These are phyloP conservation scores for Angomonas deanei DNA, from an alignment of 208 protist species.

Conservation along the genomic window DNA sequence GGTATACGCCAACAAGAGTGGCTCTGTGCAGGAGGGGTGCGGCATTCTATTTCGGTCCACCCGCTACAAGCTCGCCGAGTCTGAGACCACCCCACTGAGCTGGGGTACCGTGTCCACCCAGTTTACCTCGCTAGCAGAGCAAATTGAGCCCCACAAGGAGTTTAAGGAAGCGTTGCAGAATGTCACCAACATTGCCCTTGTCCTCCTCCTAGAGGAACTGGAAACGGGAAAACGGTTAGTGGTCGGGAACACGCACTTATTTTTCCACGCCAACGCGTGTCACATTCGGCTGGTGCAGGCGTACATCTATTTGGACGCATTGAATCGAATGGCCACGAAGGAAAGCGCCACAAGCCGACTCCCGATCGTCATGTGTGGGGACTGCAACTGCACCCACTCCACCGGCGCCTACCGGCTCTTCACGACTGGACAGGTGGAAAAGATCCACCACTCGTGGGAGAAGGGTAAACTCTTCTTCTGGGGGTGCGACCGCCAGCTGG, in stretches of 20 bases:
- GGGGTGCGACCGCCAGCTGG: slow-evolving; percentile 73
- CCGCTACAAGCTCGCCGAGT: slow-evolving; percentile 39
- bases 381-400: slow-evolving; percentile 85
- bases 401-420: slow-evolving; percentile 82
- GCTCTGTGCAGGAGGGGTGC: slow-evolving; percentile 72
- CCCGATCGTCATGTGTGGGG: slow-evolving; percentile 71
- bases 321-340: background rate
- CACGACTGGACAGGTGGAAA: slow-evolving; percentile 63
- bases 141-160: slow-evolving; percentile 36
- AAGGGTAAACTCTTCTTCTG: slow-evolving; percentile 82
- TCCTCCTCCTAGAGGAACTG: slow-evolving; percentile 36
- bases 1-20: slow-evolving; percentile 72
- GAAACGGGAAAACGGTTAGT: slow-evolving; percentile 47
- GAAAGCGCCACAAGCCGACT: background rate
- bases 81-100: slow-evolving; percentile 49
- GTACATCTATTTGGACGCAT: slow-evolving; percentile 51
- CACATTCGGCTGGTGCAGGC: slow-evolving; percentile 88
- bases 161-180: slow-evolving; percentile 57
- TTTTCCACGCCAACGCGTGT: slow-evolving; percentile 86
- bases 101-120: slow-evolving; percentile 33
- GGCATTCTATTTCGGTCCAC: slow-evolving; percentile 46
- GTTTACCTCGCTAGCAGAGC: slow-evolving; percentile 32
- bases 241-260: slow-evolving; percentile 89
- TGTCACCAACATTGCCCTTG: slow-evolving; percentile 50
- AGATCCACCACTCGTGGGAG: slow-evolving; percentile 66